Evolutionary conservation across 2,329 filamentous ascomycete genomes (phyloP).

Genomic region (Sporothrix protearum): DNA sequence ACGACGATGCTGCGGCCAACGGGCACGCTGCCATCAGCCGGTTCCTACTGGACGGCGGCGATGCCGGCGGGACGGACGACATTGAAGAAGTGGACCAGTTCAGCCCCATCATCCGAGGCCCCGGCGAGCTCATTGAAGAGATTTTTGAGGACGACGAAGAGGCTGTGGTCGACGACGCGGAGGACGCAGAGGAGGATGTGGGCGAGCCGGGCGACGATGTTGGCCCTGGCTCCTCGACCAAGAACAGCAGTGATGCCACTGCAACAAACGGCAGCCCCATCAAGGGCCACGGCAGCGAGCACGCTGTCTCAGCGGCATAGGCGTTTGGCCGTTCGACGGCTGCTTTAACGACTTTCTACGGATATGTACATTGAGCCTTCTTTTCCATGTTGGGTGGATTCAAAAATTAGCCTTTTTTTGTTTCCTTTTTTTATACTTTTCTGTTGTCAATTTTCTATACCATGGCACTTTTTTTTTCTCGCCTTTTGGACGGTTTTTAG

Average conservation of each 20-base stretch:
- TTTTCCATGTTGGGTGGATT: neutral
- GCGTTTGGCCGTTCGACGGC: neutral
- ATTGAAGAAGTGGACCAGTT: constrained; percentile 60
- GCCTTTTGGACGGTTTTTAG: neutral
- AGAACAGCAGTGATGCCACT: neutral
- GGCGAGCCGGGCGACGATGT: constrained; percentile 5
- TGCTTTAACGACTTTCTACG: neutral
- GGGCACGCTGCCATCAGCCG: constrained; percentile 10
- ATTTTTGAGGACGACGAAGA: constrained; percentile 41
- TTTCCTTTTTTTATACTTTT: neutral
- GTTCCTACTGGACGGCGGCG: constrained; percentile 31
- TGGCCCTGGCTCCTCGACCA: neutral
- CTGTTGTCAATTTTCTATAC: neutral
- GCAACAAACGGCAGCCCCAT: neutral
- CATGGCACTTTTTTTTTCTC: neutral
- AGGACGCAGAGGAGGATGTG: neutral
- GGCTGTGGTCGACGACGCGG: neutral
- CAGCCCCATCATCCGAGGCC: constrained; percentile 46
- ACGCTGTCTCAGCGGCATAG: constrained; percentile 5
- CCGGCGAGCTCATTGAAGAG: constrained; percentile 47
- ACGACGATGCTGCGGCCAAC: constrained; percentile 5
- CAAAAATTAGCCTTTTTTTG: neutral
- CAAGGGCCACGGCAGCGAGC: constrained; percentile 1
- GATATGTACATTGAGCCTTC: neutral
- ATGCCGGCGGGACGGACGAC: constrained; percentile 35